phyloP scores from a whole-genome alignment of 2,329 filamentous ascomycete genomes.

The Exophiala xenobiotica region DNA sequence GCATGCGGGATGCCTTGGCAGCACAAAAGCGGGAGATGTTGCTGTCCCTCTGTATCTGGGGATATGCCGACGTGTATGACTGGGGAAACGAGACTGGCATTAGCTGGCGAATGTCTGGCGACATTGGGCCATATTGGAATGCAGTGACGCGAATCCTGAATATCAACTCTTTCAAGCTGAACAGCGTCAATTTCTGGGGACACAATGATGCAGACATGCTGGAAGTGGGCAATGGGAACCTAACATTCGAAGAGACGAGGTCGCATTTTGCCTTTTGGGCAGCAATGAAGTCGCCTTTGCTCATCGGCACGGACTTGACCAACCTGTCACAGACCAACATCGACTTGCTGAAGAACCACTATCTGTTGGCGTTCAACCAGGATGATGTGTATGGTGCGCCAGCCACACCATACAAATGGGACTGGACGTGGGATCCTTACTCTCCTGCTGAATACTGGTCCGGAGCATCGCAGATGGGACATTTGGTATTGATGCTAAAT shows the following conservation, averaged over 20 bases:
- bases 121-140: slow-evolving; percentile 1
- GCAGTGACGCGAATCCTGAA: background rate
- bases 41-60: background rate
- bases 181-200: background rate
- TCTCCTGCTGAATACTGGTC: background rate
- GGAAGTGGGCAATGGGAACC: background rate
- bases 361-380: background rate
- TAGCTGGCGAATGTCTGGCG: background rate
- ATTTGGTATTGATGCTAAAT: background rate
- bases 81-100: slow-evolving; percentile 1
- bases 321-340: background rate
- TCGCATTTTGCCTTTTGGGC: slow-evolving; percentile 1
- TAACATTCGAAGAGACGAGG: slow-evolving; percentile 1
- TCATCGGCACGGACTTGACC: background rate
- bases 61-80: background rate
- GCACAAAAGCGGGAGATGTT: background rate
- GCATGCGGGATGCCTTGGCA: background rate
- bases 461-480: background rate
- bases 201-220: slow-evolving; percentile 1
- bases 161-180: slow-evolving; percentile 3
- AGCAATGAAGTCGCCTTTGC: background rate
- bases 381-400: background rate
- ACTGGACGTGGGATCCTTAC: background rate
- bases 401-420: slow-evolving; percentile 4
- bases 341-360: background rate